Conservation (phyloP, 1,284 basidiomycete genomes). For the Leccinum subrobustum region DNA sequence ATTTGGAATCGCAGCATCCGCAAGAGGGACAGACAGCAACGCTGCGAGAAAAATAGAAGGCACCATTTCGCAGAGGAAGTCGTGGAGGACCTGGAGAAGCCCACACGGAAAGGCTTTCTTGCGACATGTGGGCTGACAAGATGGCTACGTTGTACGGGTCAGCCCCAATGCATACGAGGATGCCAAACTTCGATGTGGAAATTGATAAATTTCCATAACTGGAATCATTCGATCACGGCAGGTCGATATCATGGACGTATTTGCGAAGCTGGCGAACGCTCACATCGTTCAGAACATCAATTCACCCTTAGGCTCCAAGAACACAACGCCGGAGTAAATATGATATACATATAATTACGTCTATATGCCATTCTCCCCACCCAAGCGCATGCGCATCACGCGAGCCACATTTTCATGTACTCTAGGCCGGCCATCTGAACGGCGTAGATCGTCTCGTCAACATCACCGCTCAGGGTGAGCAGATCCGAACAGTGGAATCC, state of each 20-base stretch:
- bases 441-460: constrained; percentile 50
- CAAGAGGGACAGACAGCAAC: constrained; percentile 12
- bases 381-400: constrained; percentile 42
- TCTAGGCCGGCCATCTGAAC: constrained; percentile 52
- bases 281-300: not conserved
- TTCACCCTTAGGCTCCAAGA: not conserved
- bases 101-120: not conserved
- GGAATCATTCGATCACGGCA: not conserved
- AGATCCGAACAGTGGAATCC: constrained; percentile 73
- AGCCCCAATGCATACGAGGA: not conserved
- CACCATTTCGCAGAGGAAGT: constrained; percentile 13
- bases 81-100: not conserved
- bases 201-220: not conserved
- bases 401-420: constrained; percentile 52
- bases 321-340: constrained; percentile 43
- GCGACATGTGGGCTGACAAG: not conserved
- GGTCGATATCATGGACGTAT: not conserved
- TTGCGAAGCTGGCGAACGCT: not conserved
- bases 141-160: not conserved
- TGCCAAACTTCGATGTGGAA: not conserved
- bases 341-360: constrained; percentile 45
- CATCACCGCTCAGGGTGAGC: constrained; percentile 37
- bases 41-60: constrained; percentile 1
- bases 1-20: constrained; percentile 19
- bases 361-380: constrained; percentile 64